Evolutionary conservation across 1,139 yeast genomes (phyloP).

Genomic region (Suhomyces terraborum): DNA sequence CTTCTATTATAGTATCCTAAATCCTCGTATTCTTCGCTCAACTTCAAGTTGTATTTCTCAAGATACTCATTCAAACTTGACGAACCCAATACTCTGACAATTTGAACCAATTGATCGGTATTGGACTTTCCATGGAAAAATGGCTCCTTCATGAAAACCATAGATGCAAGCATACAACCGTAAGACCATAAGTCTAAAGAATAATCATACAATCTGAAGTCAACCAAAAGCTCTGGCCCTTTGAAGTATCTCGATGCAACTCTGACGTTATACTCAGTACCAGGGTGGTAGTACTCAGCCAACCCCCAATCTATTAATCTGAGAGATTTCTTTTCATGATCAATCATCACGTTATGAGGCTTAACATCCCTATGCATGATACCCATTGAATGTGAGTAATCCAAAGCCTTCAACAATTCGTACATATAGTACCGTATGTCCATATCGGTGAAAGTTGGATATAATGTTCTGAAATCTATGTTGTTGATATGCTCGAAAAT

Average conservation of each 20-base stretch:
- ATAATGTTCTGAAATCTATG: conserved; percentile 84
- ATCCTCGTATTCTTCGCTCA: conserved; percentile 83
- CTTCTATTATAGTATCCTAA: conserved; percentile 77
- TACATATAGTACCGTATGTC: conserved; percentile 90
- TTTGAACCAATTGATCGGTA: conserved; percentile 93
- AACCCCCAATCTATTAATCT: conserved; percentile 98
- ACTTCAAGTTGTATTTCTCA: conserved; percentile 70
- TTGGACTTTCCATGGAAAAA: conserved; percentile 96
- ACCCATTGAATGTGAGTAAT: conserved; percentile 95
- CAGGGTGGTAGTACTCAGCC: conserved; percentile 96
- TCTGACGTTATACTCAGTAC: conserved; percentile 92
- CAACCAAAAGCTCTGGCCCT: conserved; percentile 96
- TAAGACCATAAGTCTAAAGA: conserved; percentile 95
- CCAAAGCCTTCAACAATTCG: conserved; percentile 86
- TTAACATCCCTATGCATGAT: conserved; percentile 98
- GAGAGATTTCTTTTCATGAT: conserved; percentile 69
- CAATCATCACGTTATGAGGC: conserved; percentile 98
- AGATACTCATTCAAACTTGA: conserved; percentile 76
- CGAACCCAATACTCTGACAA: conserved; percentile 90
- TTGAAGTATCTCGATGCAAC: conserved; percentile 98
- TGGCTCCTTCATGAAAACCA: conserved; percentile 94
- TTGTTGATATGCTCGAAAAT: conserved; percentile 91
- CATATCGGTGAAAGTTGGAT: conserved; percentile 81
- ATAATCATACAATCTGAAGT: conserved; percentile 90
- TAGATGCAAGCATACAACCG: conserved; percentile 98